A percentile compares a stretch with the other conserved stretches of the same genome.
phyloP scores from a whole-genome alignment of 768 basidiomycete genomes.

The Lentinula sp. region DNA sequence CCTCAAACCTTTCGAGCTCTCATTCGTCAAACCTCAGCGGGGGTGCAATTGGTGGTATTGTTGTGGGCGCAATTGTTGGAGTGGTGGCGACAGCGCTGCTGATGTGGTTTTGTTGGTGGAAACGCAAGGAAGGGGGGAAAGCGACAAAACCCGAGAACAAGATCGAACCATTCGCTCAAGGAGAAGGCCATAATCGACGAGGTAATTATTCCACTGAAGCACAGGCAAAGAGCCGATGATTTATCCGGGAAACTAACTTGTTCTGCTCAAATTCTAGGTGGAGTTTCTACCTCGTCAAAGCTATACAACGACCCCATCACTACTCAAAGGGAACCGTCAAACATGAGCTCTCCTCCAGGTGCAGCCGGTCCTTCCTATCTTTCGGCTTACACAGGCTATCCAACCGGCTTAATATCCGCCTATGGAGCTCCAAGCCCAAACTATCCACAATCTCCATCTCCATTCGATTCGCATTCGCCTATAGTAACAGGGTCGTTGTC shows the following conservation, averaged over 20 bases:
- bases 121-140: not conserved
- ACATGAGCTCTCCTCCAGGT: not conserved
- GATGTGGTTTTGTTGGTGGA: slow-evolving; percentile 7
- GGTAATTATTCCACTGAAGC: not conserved
- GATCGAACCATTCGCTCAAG: not conserved
- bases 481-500: not conserved
- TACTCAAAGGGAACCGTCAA: not conserved
- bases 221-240: too few relatives aligned
- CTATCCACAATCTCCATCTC: not conserved
- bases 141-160: not conserved
- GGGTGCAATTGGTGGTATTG: slow-evolving; percentile 12
- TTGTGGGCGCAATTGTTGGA: slow-evolving; percentile 8
- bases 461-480: not conserved
- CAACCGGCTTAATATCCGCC: not conserved
- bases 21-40: not conserved
- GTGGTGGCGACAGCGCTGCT: not conserved
- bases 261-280: not conserved
- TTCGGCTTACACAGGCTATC: not conserved
- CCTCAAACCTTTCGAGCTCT: not conserved
- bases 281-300: not conserved
- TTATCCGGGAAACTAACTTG: not conserved
- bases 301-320: not conserved
- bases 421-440: not conserved
- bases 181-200: not conserved
- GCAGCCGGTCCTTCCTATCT: not conserved